Conservation (phyloP, 345 rosid species). For the Hibiscus mutabilis region DNA sequence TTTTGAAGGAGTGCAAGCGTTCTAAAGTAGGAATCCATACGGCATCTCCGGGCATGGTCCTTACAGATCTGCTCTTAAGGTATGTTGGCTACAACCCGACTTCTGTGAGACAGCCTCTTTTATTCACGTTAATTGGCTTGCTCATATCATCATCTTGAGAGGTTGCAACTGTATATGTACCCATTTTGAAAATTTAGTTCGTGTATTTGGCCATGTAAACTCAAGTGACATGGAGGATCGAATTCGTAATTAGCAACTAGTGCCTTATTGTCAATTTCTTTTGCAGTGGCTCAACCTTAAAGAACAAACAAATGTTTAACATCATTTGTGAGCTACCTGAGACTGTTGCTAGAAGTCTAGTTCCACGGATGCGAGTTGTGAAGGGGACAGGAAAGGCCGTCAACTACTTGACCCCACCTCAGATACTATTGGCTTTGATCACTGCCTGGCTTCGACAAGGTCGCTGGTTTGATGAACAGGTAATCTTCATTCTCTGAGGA, state of each 20-base stretch:
- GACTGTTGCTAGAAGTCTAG: not conserved
- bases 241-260: too few species aligned
- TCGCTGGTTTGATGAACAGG: not conserved
- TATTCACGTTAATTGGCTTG: not conserved
- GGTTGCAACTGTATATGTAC: not conserved
- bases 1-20: constrained; percentile 68
- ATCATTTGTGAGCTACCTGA: not conserved
- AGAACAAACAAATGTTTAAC: not conserved
- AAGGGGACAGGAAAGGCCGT: not conserved
- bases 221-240: too few species aligned
- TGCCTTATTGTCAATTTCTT: too few species aligned
- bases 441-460: not conserved
- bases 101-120: not conserved
- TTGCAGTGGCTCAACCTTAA: too few species aligned
- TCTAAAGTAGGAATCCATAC: constrained; percentile 84
- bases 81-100: constrained; percentile 13
- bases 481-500: not conserved
- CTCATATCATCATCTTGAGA: not conserved
- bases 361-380: not conserved
- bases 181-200: not conserved
- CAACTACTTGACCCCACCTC: not conserved
- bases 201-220: too few species aligned
- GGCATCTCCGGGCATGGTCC: constrained; percentile 98
- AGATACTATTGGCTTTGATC: not conserved
- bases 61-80: constrained; percentile 89